phyloP scores from a whole-genome alignment of 2,329 filamentous ascomycete genomes.

The Chalara sp. region DNA sequence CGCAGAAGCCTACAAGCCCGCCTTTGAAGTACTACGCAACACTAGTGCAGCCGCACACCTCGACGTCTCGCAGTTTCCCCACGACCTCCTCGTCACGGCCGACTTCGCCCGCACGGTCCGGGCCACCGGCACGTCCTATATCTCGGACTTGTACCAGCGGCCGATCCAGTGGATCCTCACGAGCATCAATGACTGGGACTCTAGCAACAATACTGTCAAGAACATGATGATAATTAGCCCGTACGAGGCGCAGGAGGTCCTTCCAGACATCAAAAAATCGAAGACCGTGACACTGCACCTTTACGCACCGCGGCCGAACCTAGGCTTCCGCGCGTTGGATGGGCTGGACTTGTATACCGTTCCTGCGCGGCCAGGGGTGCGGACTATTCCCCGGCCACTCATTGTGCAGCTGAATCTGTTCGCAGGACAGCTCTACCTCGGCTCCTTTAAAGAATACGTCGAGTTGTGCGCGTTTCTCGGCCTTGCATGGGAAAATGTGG shows the following conservation, averaged over 20 bases:
- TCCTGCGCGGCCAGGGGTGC: slow-evolving; percentile 17
- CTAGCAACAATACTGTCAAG: slow-evolving; percentile 7
- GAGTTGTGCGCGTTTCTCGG: slow-evolving; percentile 45
- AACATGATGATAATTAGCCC: slow-evolving; percentile 48
- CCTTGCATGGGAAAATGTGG: too few relatives aligned
- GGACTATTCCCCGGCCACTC: slow-evolving; percentile 10
- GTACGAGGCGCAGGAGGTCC: slow-evolving; percentile 49
- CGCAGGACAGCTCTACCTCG: slow-evolving; percentile 59
- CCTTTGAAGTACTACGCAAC: slow-evolving; percentile 35
- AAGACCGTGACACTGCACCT: slow-evolving; percentile 38
- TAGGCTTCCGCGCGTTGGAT: slow-evolving; percentile 35
- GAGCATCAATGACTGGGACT: too few relatives aligned
- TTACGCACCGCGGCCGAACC: slow-evolving; percentile 41
- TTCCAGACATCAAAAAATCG: slow-evolving; percentile 31
- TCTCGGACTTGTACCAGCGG: slow-evolving; percentile 42
- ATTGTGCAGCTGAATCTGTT: slow-evolving; percentile 55
- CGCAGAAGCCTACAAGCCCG: slow-evolving; percentile 33
- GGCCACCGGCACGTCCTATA: neutral
- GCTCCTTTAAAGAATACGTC: slow-evolving; percentile 45
- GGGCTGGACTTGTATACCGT: slow-evolving; percentile 37
- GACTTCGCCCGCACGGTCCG: slow-evolving; percentile 45
- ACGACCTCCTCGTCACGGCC: slow-evolving; percentile 36
- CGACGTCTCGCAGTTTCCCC: slow-evolving; percentile 30
- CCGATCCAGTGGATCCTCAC: slow-evolving; percentile 49
- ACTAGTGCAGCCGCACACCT: slow-evolving; percentile 35